A percentile compares a stretch with the other conserved stretches of the same genome.
phyloP scores from a whole-genome alignment of 176 grass and related monocot genomes.

The bread wheat (Triticum aestivum) region IWGSC_CS_RefSeq_v2.1 NC_057806.1:395802201-395802700 shows the following conservation, averaged over 20 bases:
- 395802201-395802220: constrained; percentile 67
- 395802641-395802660: constrained; percentile 57
- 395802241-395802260: constrained; percentile 81
- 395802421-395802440: neutral
- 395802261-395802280: constrained; percentile 78
- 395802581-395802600: constrained; percentile 60
- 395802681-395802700: constrained; percentile 64
- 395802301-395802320: constrained; percentile 73
- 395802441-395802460: neutral
- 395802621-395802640: constrained; percentile 57
- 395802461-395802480: neutral
- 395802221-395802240: constrained; percentile 88
- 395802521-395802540: neutral
- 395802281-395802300: constrained; percentile 70
- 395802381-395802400: constrained; percentile 71
- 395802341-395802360: constrained; percentile 50
- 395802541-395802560: neutral
- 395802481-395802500: neutral
- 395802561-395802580: constrained; percentile 59
- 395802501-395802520: constrained; percentile 15
- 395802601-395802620: constrained; percentile 63
- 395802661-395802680: constrained; percentile 70
- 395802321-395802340: constrained; percentile 56
- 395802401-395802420: neutral
- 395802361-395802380: constrained; percentile 71